Evolutionary conservation across 495 filamentous ascomycete species (phyloP).

Genomic region (Lineolata rhizophorae): DNA sequence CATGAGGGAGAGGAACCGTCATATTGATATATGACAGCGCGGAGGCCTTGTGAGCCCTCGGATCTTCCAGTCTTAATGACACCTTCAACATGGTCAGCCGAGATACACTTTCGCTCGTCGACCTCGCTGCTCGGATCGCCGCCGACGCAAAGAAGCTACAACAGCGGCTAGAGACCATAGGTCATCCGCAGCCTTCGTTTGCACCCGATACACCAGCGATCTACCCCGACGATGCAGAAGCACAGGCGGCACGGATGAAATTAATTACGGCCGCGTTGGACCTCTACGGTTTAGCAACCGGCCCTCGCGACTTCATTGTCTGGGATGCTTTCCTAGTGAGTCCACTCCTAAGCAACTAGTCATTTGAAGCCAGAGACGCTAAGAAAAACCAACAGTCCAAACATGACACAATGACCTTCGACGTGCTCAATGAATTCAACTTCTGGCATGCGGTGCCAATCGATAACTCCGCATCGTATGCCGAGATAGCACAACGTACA

Average conservation of each 20-base stretch:
- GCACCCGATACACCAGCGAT: not conserved
- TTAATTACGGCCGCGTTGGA: not conserved
- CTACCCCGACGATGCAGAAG: not conserved
- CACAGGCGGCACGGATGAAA: not conserved
- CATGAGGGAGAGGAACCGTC: no score
- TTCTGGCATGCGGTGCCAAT: not conserved
- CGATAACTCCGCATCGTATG: not conserved
- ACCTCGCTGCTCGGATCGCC: no score
- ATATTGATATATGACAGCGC: no score
- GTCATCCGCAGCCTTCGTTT: not conserved
- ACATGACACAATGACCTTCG: not conserved
- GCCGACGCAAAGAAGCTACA: no score
- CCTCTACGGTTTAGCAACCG: not conserved
- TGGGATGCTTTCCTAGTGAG: no score
- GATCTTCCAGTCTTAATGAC: no score
- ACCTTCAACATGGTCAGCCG: no score
- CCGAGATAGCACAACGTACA: not conserved
- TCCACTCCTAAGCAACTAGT: no score
- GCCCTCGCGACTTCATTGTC: not conserved
- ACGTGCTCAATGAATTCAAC: not conserved
- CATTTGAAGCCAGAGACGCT: no score
- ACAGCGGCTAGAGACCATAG: no score
- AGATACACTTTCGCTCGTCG: no score
- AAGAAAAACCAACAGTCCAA: constrained; percentile 1
- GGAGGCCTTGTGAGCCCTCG: no score